phyloP scores from a whole-genome alignment of 495 filamentous ascomycete species.

The Aspergillus kassunensis region DNA sequence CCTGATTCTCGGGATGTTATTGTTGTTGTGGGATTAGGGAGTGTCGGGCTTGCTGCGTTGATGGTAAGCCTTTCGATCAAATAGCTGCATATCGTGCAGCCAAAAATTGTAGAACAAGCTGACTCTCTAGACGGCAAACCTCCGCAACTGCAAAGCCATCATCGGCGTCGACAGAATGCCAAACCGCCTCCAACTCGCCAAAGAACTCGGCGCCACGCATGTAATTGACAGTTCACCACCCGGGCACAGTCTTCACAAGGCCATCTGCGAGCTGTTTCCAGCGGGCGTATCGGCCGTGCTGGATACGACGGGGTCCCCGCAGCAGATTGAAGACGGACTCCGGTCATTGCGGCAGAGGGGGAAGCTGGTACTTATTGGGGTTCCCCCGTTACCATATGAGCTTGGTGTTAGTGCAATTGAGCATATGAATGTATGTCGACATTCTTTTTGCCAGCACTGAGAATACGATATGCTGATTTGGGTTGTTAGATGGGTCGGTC shows the following conservation, averaged over 20 bases:
- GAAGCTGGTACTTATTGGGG: slow-evolving; percentile 32
- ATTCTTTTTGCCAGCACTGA: no score
- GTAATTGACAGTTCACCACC: slow-evolving; percentile 22
- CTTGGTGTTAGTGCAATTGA: slow-evolving; percentile 6
- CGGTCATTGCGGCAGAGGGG: slow-evolving; percentile 25
- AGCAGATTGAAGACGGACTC: slow-evolving; percentile 28
- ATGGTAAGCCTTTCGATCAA: no score
- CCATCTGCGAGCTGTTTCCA: slow-evolving; percentile 16
- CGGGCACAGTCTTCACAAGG: slow-evolving; percentile 20
- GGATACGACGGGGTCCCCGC: slow-evolving; percentile 34
- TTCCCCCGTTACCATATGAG: slow-evolving; percentile 30
- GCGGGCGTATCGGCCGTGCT: slow-evolving; percentile 28
- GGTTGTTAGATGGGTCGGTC: slow-evolving; percentile 11
- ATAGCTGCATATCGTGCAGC: no score
- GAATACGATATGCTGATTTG: background rate
- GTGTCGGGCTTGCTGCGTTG: slow-evolving; percentile 33
- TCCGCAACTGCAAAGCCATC: slow-evolving; percentile 10
- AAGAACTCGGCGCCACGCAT: slow-evolving; percentile 36
- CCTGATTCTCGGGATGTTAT: slow-evolving; percentile 18
- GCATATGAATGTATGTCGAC: slow-evolving; percentile 18
- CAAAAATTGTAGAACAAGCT: no score
- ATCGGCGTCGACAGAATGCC: slow-evolving; percentile 35
- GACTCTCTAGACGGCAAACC: slow-evolving; percentile 13
- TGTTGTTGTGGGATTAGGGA: slow-evolving; percentile 32
- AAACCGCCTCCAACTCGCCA: slow-evolving; percentile 30